Conservation (phyloP, 768 basidiomycete species). For the Strobilomyces dryophilus region DNA sequence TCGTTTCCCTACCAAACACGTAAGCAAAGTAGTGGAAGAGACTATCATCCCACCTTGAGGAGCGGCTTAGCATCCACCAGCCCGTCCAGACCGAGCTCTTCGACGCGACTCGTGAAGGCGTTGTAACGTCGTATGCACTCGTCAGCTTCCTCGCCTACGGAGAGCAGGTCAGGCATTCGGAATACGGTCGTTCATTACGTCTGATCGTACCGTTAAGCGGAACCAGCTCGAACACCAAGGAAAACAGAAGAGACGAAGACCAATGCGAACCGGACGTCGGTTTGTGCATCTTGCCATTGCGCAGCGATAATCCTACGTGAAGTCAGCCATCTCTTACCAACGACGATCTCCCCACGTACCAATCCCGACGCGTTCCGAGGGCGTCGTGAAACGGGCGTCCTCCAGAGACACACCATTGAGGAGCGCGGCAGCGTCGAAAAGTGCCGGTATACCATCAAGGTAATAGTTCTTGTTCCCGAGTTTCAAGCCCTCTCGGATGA, state of each 20-base stretch:
- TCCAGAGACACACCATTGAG: slow-evolving; percentile 33
- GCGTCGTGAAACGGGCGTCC: slow-evolving; percentile 31
- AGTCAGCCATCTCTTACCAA: not conserved
- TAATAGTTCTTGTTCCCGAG: slow-evolving; percentile 75
- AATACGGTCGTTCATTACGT: not conserved
- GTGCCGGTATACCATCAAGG: slow-evolving; percentile 66
- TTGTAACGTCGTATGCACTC: slow-evolving; percentile 63
- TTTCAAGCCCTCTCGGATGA: slow-evolving; percentile 82
- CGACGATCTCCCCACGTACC: slow-evolving; percentile 36
- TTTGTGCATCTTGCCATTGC: slow-evolving; percentile 65
- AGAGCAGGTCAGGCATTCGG: slow-evolving; percentile 1
- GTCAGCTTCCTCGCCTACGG: slow-evolving; percentile 41
- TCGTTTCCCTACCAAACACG: slow-evolving; percentile 59
- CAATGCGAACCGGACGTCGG: slow-evolving; percentile 58
- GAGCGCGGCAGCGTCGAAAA: slow-evolving; percentile 51
- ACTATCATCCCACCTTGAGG: slow-evolving; percentile 59
- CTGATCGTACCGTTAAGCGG: slow-evolving; percentile 40
- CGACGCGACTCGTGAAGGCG: slow-evolving; percentile 52
- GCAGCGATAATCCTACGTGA: slow-evolving; percentile 57
- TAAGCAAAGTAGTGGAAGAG: not conserved
- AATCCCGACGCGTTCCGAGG: slow-evolving; percentile 53
- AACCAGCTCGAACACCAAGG: slow-evolving; percentile 67
- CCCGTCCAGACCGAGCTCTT: slow-evolving; percentile 55
- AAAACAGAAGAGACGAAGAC: slow-evolving; percentile 70
- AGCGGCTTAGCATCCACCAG: slow-evolving; percentile 68